Base-by-base conservation (phyloP, 208 protist species). In the Trypanosoma platydactyli region DNA sequence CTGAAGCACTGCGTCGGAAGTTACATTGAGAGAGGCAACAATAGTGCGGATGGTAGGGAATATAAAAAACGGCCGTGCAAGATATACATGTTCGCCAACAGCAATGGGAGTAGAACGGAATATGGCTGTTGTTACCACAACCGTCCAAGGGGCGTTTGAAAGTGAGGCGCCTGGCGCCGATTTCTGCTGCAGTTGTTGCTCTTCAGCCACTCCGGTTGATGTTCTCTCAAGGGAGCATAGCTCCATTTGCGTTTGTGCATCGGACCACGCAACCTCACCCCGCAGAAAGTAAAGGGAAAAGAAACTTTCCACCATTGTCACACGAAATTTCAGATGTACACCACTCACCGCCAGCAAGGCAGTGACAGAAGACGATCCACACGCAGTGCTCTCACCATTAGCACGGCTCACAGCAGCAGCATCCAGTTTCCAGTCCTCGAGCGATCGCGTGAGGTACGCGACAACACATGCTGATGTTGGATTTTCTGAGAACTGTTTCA, bases 11-110 rank as follows among this genome's bases (percentile, higher is more conserved):
- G 66, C 65, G 61, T 88, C 79, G 1, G 79, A 77, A 5, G 83
- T 90, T 44, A 93, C 71, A 55, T 74, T 81, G 56, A 90, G 79
- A 22, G 73, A 82, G 27, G 81, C 57, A 24, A 93, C 62, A 22
- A 93, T 79, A 1, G 63, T 16, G 7, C 46, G 57, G 30, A 61
- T 5, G 13, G 57, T 24, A 27, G 78, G 62, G 46, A 77, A 84
- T 29, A 77, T 70, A 41, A 78, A 80, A 59, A 86, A 90, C 0
- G 83, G 83, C 1, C 61, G n/a, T 3, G 72, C 69, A 7, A 90
- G 35, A 68, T 88, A 93, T 11, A 93, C n/a, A 52, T 76, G 69
- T 38, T 81, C 62, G 16, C 76, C 75, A 7, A 81, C 64, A 25
- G 46, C 6, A 18, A 88, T 30, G 1, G 72, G 68, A 12, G 73